These are phyloP conservation scores for Leonotis leonurus DNA, from an alignment of 257 asterid species.

Conservation along the genomic window DNA sequence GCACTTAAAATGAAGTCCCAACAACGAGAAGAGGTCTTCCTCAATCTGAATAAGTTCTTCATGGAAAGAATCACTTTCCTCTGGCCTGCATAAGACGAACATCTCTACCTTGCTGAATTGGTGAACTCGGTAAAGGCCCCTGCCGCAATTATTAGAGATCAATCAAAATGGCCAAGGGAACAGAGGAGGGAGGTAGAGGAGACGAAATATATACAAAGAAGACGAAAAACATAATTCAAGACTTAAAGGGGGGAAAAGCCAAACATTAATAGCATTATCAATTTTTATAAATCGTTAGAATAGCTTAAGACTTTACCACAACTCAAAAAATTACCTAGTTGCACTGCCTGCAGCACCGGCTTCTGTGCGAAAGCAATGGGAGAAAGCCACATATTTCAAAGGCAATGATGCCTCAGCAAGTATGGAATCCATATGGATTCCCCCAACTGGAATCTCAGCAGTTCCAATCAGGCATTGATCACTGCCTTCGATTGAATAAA, in stretches of 20 bases:
- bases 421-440: slow-evolving; percentile 95
- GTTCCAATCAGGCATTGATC: slow-evolving; percentile 98
- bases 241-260: not conserved
- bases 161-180: not conserved
- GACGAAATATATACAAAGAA: not conserved
- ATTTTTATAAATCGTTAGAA: not conserved
- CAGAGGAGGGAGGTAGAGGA: not conserved
- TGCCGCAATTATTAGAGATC: slow-evolving; percentile 26
- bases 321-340: slow-evolving; percentile 45
- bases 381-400: slow-evolving; percentile 82
- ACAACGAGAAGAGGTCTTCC: slow-evolving; percentile 68
- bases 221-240: not conserved
- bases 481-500: slow-evolving; percentile 83
- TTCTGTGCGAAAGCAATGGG: slow-evolving; percentile 97
- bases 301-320: not conserved
- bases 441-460: slow-evolving; percentile 97
- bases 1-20: slow-evolving; percentile 92
- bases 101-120: slow-evolving; percentile 99
- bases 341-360: slow-evolving; percentile 99
- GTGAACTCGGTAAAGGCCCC: slow-evolving; percentile 97
- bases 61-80: slow-evolving; percentile 71
- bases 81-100: slow-evolving; percentile 85
- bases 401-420: slow-evolving; percentile 71
- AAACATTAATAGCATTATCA: not conserved
- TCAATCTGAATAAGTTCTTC: slow-evolving; percentile 75